These are phyloP conservation scores for Neopestalotiopsis clavispora DNA, from an alignment of 2,329 filamentous ascomycete species.

Conservation along the genomic window DNA sequence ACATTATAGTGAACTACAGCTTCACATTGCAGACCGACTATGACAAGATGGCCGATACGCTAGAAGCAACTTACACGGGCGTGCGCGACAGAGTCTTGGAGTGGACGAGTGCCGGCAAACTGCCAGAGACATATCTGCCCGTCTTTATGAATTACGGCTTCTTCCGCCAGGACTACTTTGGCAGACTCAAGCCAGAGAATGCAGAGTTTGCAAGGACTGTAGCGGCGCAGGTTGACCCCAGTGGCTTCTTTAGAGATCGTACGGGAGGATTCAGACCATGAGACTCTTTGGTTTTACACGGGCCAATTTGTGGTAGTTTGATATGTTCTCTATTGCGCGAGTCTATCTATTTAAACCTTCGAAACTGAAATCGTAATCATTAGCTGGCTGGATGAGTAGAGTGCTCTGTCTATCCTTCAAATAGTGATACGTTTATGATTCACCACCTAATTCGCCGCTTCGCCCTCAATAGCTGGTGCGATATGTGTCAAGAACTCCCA, in stretches of 20 bases:
- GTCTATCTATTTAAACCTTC: background rate
- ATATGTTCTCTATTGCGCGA: too few species aligned
- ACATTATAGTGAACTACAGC: constrained; percentile 40
- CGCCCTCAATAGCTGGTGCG: too few species aligned
- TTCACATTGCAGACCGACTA: constrained; percentile 38
- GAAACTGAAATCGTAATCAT: background rate
- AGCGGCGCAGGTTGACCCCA: constrained; percentile 40
- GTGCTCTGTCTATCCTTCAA: background rate
- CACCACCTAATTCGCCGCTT: background rate
- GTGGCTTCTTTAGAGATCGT: constrained; percentile 41
- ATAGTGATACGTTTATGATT: too few species aligned
- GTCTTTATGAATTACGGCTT: constrained; percentile 50
- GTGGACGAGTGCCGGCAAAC: constrained; percentile 37
- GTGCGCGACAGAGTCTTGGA: constrained; percentile 36
- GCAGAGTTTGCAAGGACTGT: constrained; percentile 39
- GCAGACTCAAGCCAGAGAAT: constrained; percentile 40
- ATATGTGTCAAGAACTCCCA: constrained; percentile 15
- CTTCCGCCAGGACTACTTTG: constrained; percentile 46
- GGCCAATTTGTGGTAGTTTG: background rate
- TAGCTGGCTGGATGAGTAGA: background rate
- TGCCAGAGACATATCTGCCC: constrained; percentile 42
- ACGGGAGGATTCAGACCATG: constrained; percentile 40
- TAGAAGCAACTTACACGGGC: constrained; percentile 40
- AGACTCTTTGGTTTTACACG: background rate
- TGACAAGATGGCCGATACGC: constrained; percentile 35